phyloP scores from a whole-genome alignment of 345 rosid genomes.

The Eucalyptus dawsonii region DNA sequence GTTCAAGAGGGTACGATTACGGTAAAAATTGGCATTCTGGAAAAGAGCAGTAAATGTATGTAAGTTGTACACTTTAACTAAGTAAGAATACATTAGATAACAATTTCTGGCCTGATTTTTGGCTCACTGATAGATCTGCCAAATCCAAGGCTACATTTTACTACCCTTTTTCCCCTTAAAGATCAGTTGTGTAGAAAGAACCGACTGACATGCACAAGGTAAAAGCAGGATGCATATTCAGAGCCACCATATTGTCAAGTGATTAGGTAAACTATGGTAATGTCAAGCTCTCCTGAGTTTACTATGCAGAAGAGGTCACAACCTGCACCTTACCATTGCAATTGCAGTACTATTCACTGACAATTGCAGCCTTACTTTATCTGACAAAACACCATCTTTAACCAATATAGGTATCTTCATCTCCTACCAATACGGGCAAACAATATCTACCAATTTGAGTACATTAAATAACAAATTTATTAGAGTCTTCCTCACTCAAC shows the following conservation, averaged over 20 bases:
- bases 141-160: not conserved
- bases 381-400: not conserved
- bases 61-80: not conserved
- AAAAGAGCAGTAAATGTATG: not conserved
- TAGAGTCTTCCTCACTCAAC: not conserved
- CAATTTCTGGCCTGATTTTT: not conserved
- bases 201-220: not conserved
- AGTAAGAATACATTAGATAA: not conserved
- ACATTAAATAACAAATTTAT: not conserved
- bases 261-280: not conserved
- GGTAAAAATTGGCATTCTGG: constrained; percentile 46
- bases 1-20: constrained; percentile 25
- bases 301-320: not conserved
- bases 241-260: not conserved
- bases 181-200: not conserved
- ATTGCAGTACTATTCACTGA: not conserved
- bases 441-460: not conserved
- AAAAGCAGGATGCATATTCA: not conserved
- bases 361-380: not conserved
- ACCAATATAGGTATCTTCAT: not conserved
- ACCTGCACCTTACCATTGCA: not conserved
- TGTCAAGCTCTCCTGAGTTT: not conserved
- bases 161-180: not conserved
- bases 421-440: not conserved
- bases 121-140: not conserved